Evolutionary conservation across 2,329 filamentous ascomycete species (phyloP).

Genomic region (Cucurbitaria berberidis): DNA sequence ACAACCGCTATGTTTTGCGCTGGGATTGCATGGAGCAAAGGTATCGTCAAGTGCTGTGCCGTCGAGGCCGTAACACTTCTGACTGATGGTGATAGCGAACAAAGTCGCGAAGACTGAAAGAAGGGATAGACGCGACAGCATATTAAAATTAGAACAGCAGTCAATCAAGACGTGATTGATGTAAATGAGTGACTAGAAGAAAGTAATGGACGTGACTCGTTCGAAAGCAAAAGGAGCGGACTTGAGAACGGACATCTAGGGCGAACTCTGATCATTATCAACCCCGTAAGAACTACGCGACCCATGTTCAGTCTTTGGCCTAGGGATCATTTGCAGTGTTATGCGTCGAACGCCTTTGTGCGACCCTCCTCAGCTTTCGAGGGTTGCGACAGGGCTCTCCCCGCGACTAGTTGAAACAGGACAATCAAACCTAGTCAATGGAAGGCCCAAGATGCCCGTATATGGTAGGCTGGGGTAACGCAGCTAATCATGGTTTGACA

Average conservation of each 20-base stretch:
- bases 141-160: constrained; percentile 24
- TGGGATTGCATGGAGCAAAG: constrained; percentile 39
- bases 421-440: constrained; percentile 30
- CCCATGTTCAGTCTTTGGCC: constrained; percentile 22
- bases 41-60: constrained; percentile 36
- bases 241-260: constrained; percentile 4
- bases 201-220: neutral
- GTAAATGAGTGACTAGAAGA: constrained; percentile 3
- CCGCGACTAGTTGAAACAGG: constrained; percentile 32
- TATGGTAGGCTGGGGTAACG: constrained; percentile 25
- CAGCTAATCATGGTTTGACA: constrained; percentile 23
- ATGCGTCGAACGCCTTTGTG: constrained; percentile 30
- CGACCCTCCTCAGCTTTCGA: constrained; percentile 23
- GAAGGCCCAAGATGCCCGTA: constrained; percentile 20
- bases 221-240: constrained; percentile 2
- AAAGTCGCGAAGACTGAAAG: constrained; percentile 19
- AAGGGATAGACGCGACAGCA: constrained; percentile 20
- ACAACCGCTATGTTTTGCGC: constrained; percentile 40
- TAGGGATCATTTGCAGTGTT: constrained; percentile 27
- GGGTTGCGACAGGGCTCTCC: constrained; percentile 24
- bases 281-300: constrained; percentile 16
- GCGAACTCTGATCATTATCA: constrained; percentile 13
- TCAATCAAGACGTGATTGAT: constrained; percentile 1
- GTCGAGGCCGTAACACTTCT: constrained; percentile 41
- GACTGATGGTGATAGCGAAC: constrained; percentile 19